These are phyloP conservation scores for Rickenella mellea DNA, from an alignment of 768 basidiomycete genomes.

Conservation along the genomic window DNA sequence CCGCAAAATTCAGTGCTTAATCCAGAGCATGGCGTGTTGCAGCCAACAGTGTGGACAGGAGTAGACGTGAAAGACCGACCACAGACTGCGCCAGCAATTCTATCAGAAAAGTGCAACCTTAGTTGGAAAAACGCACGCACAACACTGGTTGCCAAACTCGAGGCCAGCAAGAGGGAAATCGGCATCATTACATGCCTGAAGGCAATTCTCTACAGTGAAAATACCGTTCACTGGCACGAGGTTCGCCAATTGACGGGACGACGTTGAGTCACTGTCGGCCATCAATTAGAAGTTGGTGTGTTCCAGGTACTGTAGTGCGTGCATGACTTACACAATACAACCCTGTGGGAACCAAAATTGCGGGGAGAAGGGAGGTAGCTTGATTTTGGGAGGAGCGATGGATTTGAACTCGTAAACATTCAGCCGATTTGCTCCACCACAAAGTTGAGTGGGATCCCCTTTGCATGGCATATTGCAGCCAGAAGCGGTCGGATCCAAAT, in stretches of 20 bases:
- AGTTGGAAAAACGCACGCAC: constrained; percentile 26
- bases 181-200: constrained; percentile 41
- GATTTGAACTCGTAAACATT: constrained; percentile 61
- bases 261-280: constrained; percentile 36
- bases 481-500: constrained; percentile 27
- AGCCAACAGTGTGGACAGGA: constrained; percentile 23
- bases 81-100: no score
- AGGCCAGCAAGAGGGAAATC: constrained; percentile 61
- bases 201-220: constrained; percentile 56
- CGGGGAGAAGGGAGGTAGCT: constrained; percentile 47
- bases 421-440: constrained; percentile 62
- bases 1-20: constrained; percentile 64
- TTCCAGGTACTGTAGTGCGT: neutral
- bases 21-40: constrained; percentile 70
- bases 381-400: constrained; percentile 21
- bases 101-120: no score
- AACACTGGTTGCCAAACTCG: constrained; percentile 49
- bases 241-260: constrained; percentile 50
- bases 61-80: no score
- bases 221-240: constrained; percentile 26
- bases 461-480: constrained; percentile 61
- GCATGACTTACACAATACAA: constrained; percentile 48
- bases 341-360: constrained; percentile 47
- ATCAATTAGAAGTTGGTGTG: neutral
- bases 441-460: constrained; percentile 56